Evolutionary conservation across 768 basidiomycete species (phyloP), one percentile per base, ranked within the genome.

Genomic region (Pleurotus ostreatus): DNA sequence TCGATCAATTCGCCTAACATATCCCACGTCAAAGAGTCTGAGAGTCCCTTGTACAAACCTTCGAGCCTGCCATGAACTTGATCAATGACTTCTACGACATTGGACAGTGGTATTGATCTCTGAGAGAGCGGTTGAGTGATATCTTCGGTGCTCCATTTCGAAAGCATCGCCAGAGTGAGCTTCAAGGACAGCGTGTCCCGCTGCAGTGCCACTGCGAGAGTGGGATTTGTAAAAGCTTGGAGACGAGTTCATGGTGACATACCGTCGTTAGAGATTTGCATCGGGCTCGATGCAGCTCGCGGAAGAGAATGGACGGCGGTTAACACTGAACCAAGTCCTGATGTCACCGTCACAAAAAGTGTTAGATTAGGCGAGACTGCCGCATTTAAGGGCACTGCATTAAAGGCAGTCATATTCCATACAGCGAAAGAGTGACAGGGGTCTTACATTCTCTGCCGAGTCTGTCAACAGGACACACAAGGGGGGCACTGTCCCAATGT

Each of bases 341-440:
- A 75, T 4, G 85, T 77, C 3, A 79, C 60, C 6, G 79, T 76
- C 61, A 82, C 86, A 7, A 89, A 58, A 40, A 89, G 71, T 9
- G 72, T 68, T 49, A 75, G 70, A 61, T 86, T 89, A 30, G 80
- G 88, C 4, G 90, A 92, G 2, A 77, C 54, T 1, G 70, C 68
- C 13, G 79, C 77, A 57, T 74, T 77, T 23, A 84, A 64, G 3
- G 88, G 85, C 56, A 87, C 89, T 92, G 59, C 13, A 48, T 11
- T 44, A 55, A 57, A 40, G 37, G 55, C 3, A 46, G 48, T 20
- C 18, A 22, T 48, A 53, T 23, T 22, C 4, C 40, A 37, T 5
- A 9, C n/a, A 45, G 18, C 8, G 13, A 30, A 26, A 16, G 16
- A 15, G 40, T 20, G 5, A n/a, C 54, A 30, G 38, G 22, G 41